Conservation (phyloP, 805 yeast species). For the Myxozyma mucilagina region DNA sequence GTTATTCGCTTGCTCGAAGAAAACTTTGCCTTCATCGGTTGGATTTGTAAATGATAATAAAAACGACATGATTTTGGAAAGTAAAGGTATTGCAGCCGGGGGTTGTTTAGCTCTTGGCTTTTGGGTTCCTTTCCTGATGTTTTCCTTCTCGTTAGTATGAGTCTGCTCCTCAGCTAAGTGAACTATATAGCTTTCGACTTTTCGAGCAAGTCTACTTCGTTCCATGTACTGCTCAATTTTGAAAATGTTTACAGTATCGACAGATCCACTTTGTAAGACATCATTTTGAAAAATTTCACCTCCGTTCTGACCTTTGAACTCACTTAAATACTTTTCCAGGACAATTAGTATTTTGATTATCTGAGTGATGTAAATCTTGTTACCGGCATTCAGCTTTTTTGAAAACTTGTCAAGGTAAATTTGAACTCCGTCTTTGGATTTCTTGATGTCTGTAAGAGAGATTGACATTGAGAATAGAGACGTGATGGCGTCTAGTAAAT, state of each 20-base stretch:
- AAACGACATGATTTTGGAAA: constrained; percentile 68
- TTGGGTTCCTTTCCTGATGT: background rate
- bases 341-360: constrained; percentile 57
- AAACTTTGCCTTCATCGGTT: constrained; percentile 74
- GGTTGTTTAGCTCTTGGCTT: background rate
- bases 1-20: constrained; percentile 51
- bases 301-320: constrained; percentile 46
- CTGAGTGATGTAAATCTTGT: constrained; percentile 68
- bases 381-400: constrained; percentile 66
- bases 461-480: constrained; percentile 66
- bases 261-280: constrained; percentile 59
- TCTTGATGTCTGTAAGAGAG: constrained; percentile 49
- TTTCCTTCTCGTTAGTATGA: constrained; percentile 8
- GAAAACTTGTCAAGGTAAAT: constrained; percentile 61
- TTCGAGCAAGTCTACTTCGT: constrained; percentile 76
- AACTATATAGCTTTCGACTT: constrained; percentile 63
- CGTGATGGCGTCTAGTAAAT: constrained; percentile 73
- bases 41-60: constrained; percentile 69
- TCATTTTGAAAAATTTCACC: constrained; percentile 51
- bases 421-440: constrained; percentile 52
- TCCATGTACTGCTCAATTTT: constrained; percentile 63
- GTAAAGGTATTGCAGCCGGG: constrained; percentile 48
- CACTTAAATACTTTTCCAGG: constrained; percentile 40
- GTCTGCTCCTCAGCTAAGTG: background rate
- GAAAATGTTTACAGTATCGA: constrained; percentile 70